Conservation (phyloP, 2,329 filamentous ascomycete species). For the Lachnellula cervina region DNA sequence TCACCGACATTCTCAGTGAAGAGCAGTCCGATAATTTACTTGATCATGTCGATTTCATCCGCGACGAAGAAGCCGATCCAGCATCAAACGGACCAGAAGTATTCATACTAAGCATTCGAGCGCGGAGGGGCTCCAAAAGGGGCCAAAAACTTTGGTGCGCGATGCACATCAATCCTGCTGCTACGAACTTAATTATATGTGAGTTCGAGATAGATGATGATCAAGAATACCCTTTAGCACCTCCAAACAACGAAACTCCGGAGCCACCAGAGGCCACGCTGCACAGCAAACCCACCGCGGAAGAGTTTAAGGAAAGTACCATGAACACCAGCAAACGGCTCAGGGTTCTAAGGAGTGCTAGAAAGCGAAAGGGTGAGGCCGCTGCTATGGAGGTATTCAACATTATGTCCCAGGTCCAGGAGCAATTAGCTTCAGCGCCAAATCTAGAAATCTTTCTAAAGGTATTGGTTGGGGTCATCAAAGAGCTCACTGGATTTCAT, state of each 20-base stretch:
- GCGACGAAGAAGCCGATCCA: slow-evolving; percentile 75
- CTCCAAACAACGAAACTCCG: slow-evolving; percentile 53
- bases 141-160: slow-evolving; percentile 78
- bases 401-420: slow-evolving; percentile 87
- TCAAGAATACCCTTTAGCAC: slow-evolving; percentile 59
- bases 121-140: slow-evolving; percentile 40
- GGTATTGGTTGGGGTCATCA: slow-evolving; percentile 77
- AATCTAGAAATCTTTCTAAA: slow-evolving; percentile 72
- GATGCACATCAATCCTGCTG: slow-evolving; percentile 66
- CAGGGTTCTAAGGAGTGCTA: slow-evolving; percentile 68
- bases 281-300: slow-evolving; percentile 63
- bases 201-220: slow-evolving; percentile 88
- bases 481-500: slow-evolving; percentile 86
- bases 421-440: slow-evolving; percentile 71
- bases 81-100: slow-evolving; percentile 76
- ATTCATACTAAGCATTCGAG: slow-evolving; percentile 70
- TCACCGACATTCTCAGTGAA: slow-evolving; percentile 77
- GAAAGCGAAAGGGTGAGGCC: slow-evolving; percentile 71
- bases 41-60: slow-evolving; percentile 83
- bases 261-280: slow-evolving; percentile 70
- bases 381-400: slow-evolving; percentile 87
- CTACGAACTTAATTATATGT: slow-evolving; percentile 71
- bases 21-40: slow-evolving; percentile 80
- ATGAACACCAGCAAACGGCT: slow-evolving; percentile 70
- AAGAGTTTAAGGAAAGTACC: slow-evolving; percentile 73